Percentiles rank a stretch among this genome's conserved stretches.
Conservation (phyloP, 192 early-diverging fungal genomes). For the Coemansia sp. region DNA sequence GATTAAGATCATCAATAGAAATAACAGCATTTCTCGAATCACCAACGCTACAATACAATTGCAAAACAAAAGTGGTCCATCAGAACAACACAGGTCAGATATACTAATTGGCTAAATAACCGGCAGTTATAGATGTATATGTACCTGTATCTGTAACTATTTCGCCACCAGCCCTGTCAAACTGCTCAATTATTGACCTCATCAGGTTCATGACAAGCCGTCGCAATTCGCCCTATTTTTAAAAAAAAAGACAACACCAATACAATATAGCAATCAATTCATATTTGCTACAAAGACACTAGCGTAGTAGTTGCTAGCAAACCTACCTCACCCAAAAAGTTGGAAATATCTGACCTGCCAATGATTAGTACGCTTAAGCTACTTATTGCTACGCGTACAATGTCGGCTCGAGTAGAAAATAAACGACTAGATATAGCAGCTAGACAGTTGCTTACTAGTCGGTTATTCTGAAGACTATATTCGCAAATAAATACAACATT, state of each 20-base stretch:
- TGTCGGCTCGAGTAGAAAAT: conserved; percentile 22
- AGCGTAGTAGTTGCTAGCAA: neutral
- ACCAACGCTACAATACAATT: conserved; percentile 19
- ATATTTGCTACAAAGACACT: neutral
- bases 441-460: conserved; percentile 34
- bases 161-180: conserved; percentile 16
- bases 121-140: neutral
- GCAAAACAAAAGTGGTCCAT: neutral
- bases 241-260: neutral
- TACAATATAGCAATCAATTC: neutral
- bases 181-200: conserved; percentile 39
- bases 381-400: conserved; percentile 24
- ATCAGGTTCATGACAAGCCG: conserved; percentile 26
- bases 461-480: conserved; percentile 30
- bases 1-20: conserved; percentile 15
- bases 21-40: conserved; percentile 17
- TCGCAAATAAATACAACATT: neutral
- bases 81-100: neutral
- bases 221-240: conserved; percentile 16
- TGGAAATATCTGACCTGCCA: conserved; percentile 15
- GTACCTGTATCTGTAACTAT: conserved; percentile 5
- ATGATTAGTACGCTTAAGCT: conserved; percentile 13
- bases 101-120: neutral
- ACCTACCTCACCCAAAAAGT: conserved; percentile 28
- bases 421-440: conserved; percentile 21